These are phyloP conservation scores for Yarrowia hollandica DNA, from an alignment of 805 yeast species.

Conservation along the genomic window DNA sequence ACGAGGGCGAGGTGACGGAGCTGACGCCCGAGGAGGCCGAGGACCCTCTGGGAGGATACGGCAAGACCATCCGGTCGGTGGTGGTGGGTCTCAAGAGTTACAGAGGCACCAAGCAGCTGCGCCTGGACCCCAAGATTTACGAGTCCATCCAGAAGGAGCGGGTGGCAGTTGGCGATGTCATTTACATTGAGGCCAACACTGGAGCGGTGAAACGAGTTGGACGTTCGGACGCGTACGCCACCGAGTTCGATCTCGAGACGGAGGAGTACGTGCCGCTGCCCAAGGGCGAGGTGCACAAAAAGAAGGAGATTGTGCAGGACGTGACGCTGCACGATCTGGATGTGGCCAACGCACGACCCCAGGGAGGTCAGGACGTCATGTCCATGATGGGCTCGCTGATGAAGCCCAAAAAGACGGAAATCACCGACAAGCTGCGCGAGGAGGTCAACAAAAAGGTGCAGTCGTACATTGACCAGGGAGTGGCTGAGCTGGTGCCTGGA, in stretches of 20 bases:
- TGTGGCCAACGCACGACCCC: slow-evolving; percentile 93
- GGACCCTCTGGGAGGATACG: slow-evolving; percentile 96
- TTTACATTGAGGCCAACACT: slow-evolving; percentile 94
- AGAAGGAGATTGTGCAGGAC: slow-evolving; percentile 96
- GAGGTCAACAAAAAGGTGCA: slow-evolving; percentile 96
- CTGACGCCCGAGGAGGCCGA: slow-evolving; percentile 94
- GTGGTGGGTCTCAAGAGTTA: slow-evolving; percentile 91
- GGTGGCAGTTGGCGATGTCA: slow-evolving; percentile 93
- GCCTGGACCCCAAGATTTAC: slow-evolving; percentile 89
- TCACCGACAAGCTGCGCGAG: slow-evolving; percentile 88
- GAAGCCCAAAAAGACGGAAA: slow-evolving; percentile 95
- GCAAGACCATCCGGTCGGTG: slow-evolving; percentile 93
- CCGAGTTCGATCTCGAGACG: slow-evolving; percentile 97
- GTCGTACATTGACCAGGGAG: slow-evolving; percentile 96
- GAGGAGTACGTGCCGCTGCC: slow-evolving; percentile 98
- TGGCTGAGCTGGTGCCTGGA: slow-evolving; percentile 97
- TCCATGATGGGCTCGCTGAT: slow-evolving; percentile 96
- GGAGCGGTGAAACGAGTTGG: slow-evolving; percentile 98
- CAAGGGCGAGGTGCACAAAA: slow-evolving; percentile 97
- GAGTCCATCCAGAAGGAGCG: slow-evolving; percentile 94
- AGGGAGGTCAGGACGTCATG: slow-evolving; percentile 94
- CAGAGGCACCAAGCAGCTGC: slow-evolving; percentile 82
- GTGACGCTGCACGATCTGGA: slow-evolving; percentile 96
- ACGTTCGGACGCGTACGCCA: slow-evolving; percentile 96
- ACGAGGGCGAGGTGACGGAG: slow-evolving; percentile 97